These are phyloP conservation scores for Populus ilicifolia DNA, from an alignment of 345 rosid species.

Conservation along the genomic window DNA sequence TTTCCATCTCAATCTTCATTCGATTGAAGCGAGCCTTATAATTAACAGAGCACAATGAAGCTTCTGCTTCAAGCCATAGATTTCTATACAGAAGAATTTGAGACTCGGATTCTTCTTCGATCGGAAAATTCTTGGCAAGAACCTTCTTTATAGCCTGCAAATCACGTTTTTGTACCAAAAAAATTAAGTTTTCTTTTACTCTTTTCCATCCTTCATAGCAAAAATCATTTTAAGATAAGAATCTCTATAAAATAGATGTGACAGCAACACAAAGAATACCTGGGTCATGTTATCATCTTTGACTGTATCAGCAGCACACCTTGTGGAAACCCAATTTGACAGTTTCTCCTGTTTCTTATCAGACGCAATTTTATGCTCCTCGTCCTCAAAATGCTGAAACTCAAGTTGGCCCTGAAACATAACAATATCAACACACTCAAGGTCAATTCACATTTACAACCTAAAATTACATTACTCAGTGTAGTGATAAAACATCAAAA, in stretches of 20 bases:
- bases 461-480: conserved; percentile 24
- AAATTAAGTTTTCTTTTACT: neutral
- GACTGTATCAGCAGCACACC: conserved; percentile 27
- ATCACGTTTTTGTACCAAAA: conserved; percentile 5
- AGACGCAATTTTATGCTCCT: conserved; percentile 13
- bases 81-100: conserved; percentile 70
- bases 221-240: neutral
- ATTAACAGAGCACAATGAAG: conserved; percentile 63
- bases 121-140: conserved; percentile 58
- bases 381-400: conserved; percentile 20
- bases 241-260: neutral
- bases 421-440: conserved; percentile 11
- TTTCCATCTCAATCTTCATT: conserved; percentile 52
- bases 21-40: conserved; percentile 65
- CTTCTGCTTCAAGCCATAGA: conserved; percentile 97
- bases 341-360: conserved; percentile 19
- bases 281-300: conserved; percentile 55
- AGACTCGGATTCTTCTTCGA: conserved; percentile 46
- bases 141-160: conserved; percentile 71
- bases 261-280: conserved; percentile 40
- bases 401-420: conserved; percentile 12
- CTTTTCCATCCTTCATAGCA: neutral
- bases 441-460: conserved; percentile 10
- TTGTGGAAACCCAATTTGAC: conserved; percentile 14
- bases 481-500: conserved; percentile 6